Evolutionary conservation across 2,329 filamentous ascomycete species (phyloP).

Genomic region (Nemania abortiva): DNA sequence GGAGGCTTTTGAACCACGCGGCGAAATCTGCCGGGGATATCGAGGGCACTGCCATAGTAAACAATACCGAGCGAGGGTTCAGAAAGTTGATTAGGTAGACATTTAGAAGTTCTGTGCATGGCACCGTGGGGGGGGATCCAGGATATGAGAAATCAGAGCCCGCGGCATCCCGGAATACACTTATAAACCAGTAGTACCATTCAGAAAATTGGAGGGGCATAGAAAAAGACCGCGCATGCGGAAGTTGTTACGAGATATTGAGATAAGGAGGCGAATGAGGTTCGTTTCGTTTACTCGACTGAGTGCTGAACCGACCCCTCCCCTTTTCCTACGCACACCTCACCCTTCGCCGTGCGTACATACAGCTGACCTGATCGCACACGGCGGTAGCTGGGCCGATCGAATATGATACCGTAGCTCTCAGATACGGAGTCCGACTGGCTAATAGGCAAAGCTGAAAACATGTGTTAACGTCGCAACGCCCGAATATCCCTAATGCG

Average conservation of each 20-base stretch:
- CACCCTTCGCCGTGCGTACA: not conserved
- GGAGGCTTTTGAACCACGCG: constrained; percentile 9
- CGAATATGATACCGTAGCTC: constrained; percentile 2
- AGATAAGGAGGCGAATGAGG: constrained; percentile 4
- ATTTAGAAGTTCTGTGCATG: constrained; percentile 3
- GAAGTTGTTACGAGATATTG: not conserved
- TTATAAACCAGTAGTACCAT: constrained; percentile 4
- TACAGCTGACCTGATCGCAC: not conserved
- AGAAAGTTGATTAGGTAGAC: constrained; percentile 2
- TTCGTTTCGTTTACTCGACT: not conserved
- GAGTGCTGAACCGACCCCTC: constrained; percentile 6
- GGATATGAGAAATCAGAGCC: constrained; percentile 3
- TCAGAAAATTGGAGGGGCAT: not conserved
- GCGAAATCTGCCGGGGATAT: constrained; percentile 10
- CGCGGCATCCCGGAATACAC: not conserved
- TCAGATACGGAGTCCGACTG: constrained; percentile 14
- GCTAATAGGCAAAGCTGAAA: constrained; percentile 14
- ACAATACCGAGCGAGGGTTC: not conserved
- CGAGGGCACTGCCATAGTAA: constrained; percentile 3
- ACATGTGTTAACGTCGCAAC: not conserved
- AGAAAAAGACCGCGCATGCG: not conserved
- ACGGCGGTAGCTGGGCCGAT: not conserved
- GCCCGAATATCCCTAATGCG: constrained; percentile 1
- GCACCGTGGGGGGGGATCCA: not conserved
- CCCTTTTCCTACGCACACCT: constrained; percentile 2